Evolutionary conservation across 2,329 filamentous ascomycete genomes (phyloP).

Genomic region (Pezicula rhizophila): DNA sequence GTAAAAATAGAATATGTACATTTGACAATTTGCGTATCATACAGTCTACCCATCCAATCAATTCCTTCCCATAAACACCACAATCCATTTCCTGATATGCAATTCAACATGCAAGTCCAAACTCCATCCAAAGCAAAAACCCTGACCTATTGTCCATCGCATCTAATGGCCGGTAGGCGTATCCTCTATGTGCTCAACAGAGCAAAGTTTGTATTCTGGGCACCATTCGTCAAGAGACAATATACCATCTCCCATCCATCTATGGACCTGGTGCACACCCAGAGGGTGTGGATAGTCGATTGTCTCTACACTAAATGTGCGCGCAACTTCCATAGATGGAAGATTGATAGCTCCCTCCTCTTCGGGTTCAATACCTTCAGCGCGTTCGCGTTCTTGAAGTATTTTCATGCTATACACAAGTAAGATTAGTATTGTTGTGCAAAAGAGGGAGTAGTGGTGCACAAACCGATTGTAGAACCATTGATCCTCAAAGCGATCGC

Average conservation of each 20-base stretch:
- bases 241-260: conserved; percentile 13
- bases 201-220: conserved; percentile 20
- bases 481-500: conserved; percentile 22
- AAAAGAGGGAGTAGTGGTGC: neutral
- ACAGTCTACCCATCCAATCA: neutral
- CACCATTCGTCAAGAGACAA: conserved; percentile 18
- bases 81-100: conserved; percentile 1
- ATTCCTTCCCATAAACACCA: neutral
- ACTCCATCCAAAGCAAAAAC: neutral
- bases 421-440: neutral
- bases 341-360: conserved; percentile 20
- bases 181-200: conserved; percentile 5
- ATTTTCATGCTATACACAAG: conserved; percentile 12
- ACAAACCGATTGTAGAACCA: conserved; percentile 24
- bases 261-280: conserved; percentile 25
- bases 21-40: too few species aligned
- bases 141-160: neutral
- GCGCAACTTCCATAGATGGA: conserved; percentile 21
- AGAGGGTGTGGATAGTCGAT: conserved; percentile 26
- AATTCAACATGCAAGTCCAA: neutral
- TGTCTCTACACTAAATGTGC: conserved; percentile 25
- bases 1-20: too few species aligned
- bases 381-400: conserved; percentile 15
- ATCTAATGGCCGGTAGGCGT: neutral
- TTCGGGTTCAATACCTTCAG: conserved; percentile 12